A percentile compares a stretch with the other conserved stretches of the same genome.
These are phyloP conservation scores for Globomyces sp. DNA, from an alignment of 371 early-diverging fungal genomes.

Conservation along the genomic window DNA sequence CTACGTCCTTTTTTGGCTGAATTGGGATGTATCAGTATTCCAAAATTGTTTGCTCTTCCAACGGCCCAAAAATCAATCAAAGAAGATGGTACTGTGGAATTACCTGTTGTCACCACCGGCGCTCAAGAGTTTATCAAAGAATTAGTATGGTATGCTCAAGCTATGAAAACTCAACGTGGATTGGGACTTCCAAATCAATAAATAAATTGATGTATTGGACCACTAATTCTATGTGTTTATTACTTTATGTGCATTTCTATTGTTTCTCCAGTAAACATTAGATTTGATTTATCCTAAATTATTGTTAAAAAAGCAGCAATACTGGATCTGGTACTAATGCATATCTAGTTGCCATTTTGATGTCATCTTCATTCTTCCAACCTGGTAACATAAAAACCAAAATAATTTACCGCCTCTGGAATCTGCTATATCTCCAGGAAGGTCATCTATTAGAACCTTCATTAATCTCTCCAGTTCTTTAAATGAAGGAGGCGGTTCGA, in stretches of 20 bases:
- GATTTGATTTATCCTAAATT: too few relatives aligned
- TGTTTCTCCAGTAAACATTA: too few relatives aligned
- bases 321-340: too few relatives aligned
- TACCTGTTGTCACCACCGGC: not conserved
- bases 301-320: too few relatives aligned
- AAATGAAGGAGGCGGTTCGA: not conserved
- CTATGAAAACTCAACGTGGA: not conserved
- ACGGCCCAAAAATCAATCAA: conserved; percentile 16
- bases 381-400: too few relatives aligned
- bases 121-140: not conserved
- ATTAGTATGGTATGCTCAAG: conserved; percentile 14
- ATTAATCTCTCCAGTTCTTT: conserved; percentile 3
- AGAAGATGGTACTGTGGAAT: conserved; percentile 18
- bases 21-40: conserved; percentile 24
- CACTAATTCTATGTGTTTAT: too few relatives aligned
- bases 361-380: too few relatives aligned
- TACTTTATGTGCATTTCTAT: too few relatives aligned
- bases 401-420: not conserved
- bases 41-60: conserved; percentile 23
- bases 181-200: too few relatives aligned
- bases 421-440: conserved; percentile 4
- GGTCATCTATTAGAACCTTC: conserved; percentile 1
- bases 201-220: too few relatives aligned
- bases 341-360: too few relatives aligned
- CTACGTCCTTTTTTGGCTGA: conserved; percentile 19